A percentile compares a stretch with the other conserved stretches of the same genome.
phyloP scores from a whole-genome alignment of 2,329 filamentous ascomycete genomes.

The Acrocalymma vagum region DNA sequence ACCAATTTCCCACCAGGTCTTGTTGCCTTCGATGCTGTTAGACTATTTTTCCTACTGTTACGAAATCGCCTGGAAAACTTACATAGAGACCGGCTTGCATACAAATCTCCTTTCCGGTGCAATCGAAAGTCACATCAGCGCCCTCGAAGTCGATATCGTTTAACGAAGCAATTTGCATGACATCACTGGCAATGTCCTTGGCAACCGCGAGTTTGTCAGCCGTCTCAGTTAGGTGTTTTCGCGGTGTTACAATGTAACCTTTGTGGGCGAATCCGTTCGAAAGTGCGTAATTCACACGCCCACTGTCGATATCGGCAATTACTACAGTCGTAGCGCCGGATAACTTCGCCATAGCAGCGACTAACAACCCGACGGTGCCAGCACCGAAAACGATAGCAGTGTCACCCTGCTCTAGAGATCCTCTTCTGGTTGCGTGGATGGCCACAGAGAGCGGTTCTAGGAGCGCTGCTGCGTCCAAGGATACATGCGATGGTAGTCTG shows the following conservation, averaged over 20 bases:
- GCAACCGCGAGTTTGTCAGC: slow-evolving; percentile 42
- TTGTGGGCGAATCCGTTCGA: slow-evolving; percentile 49
- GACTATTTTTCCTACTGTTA: neutral
- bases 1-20: slow-evolving; percentile 61
- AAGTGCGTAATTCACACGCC: slow-evolving; percentile 50
- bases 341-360: slow-evolving; percentile 50
- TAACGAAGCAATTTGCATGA: slow-evolving; percentile 46
- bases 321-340: slow-evolving; percentile 51
- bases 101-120: slow-evolving; percentile 53
- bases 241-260: slow-evolving; percentile 43
- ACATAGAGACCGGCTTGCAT: slow-evolving; percentile 54
- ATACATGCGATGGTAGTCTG: slow-evolving; percentile 50
- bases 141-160: slow-evolving; percentile 49
- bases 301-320: slow-evolving; percentile 51
- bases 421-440: slow-evolving; percentile 84
- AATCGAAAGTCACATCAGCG: slow-evolving; percentile 52
- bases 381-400: slow-evolving; percentile 86
- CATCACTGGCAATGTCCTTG: slow-evolving; percentile 45
- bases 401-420: slow-evolving; percentile 74
- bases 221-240: slow-evolving; percentile 33
- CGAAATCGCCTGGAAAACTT: too few relatives aligned
- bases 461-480: slow-evolving; percentile 48
- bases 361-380: slow-evolving; percentile 65
- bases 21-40: slow-evolving; percentile 43
- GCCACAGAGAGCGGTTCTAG: slow-evolving; percentile 77